Evolutionary conservation across 1,139 yeast species (phyloP).

Genomic region (Lodderomyces beijingensis): DNA sequence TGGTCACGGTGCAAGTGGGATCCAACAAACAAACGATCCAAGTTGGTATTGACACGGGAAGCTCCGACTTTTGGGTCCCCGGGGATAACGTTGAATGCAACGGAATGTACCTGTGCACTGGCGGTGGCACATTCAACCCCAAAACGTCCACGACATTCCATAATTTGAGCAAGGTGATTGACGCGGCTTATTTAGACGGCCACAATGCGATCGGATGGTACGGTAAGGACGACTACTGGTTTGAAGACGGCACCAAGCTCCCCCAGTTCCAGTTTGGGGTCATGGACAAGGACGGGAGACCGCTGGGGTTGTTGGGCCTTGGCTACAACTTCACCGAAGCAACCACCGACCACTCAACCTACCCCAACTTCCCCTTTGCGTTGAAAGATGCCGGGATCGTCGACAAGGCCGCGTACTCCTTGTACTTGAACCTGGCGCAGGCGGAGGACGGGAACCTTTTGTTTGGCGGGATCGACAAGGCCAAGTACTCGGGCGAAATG

Average conservation of each 20-base stretch:
- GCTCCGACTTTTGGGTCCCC: conserved; percentile 27
- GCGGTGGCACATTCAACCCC: conserved; percentile 5
- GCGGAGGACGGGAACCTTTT: conserved; percentile 41
- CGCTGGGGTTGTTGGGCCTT: conserved; percentile 46
- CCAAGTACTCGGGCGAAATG: conserved; percentile 47
- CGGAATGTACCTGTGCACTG: conserved; percentile 2
- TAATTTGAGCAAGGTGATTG: conserved; percentile 8
- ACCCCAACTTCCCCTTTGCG: conserved; percentile 45
- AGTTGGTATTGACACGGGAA: conserved; percentile 26
- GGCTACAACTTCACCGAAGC: conserved; percentile 21
- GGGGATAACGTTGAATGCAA: conserved; percentile 7
- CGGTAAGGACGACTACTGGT: conserved; percentile 40
- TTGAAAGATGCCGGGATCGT: conserved; percentile 50
- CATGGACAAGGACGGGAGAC: conserved; percentile 10
- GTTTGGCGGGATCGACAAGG: conserved; percentile 57
- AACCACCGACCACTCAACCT: conserved; percentile 17
- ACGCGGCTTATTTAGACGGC: conserved; percentile 11
- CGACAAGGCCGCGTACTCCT: conserved; percentile 45
- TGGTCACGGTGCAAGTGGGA: conserved; percentile 16
- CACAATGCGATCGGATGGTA: conserved; percentile 45
- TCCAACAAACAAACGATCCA: conserved; percentile 16
- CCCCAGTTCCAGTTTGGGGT: conserved; percentile 16
- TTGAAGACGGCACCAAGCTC: conserved; percentile 11
- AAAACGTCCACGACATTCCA: conserved; percentile 12
- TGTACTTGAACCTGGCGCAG: conserved; percentile 44